Percentiles rank a stretch among this genome's conserved stretches.
Evolutionary conservation across 768 basidiomycete genomes (phyloP).

Genomic region (Tubosaeta sp.): DNA sequence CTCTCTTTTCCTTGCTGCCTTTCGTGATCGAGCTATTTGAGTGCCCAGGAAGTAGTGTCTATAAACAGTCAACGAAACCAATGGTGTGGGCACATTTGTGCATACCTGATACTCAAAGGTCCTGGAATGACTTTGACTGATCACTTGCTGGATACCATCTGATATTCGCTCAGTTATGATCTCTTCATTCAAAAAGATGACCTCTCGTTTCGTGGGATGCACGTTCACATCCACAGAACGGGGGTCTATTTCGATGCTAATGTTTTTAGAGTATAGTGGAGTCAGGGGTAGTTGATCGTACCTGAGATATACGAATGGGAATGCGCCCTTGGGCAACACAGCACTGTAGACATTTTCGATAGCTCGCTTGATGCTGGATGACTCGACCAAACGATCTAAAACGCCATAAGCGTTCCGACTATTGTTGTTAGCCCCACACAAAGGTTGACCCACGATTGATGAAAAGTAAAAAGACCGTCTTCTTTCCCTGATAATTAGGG

Average conservation of each 20-base stretch:
- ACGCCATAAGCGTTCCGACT: not conserved
- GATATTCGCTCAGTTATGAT: slow-evolving; percentile 73
- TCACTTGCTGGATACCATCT: slow-evolving; percentile 66
- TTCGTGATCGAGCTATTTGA: slow-evolving; percentile 29
- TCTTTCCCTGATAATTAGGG: slow-evolving; percentile 87
- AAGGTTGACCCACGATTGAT: slow-evolving; percentile 74
- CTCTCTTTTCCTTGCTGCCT: slow-evolving; percentile 33
- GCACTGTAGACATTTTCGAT: slow-evolving; percentile 82
- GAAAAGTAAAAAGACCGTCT: slow-evolving; percentile 80
- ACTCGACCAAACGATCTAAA: slow-evolving; percentile 89
- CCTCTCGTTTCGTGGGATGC: slow-evolving; percentile 96
- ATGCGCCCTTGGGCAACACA: slow-evolving; percentile 84
- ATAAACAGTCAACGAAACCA: not conserved
- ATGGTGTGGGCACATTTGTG: not conserved
- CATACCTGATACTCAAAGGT: slow-evolving; percentile 69
- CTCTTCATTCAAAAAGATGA: slow-evolving; percentile 92
- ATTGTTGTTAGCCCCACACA: not conserved
- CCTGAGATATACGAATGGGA: slow-evolving; percentile 94
- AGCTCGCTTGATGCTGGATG: slow-evolving; percentile 77
- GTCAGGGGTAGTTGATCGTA: slow-evolving; percentile 27
- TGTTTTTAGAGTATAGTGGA: not conserved
- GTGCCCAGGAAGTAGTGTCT: slow-evolving; percentile 63
- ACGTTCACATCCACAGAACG: slow-evolving; percentile 94
- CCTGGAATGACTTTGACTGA: slow-evolving; percentile 60
- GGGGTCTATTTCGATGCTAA: slow-evolving; percentile 78